phyloP scores from a whole-genome alignment of 345 rosid species.

The Ricinus communis region DNA sequence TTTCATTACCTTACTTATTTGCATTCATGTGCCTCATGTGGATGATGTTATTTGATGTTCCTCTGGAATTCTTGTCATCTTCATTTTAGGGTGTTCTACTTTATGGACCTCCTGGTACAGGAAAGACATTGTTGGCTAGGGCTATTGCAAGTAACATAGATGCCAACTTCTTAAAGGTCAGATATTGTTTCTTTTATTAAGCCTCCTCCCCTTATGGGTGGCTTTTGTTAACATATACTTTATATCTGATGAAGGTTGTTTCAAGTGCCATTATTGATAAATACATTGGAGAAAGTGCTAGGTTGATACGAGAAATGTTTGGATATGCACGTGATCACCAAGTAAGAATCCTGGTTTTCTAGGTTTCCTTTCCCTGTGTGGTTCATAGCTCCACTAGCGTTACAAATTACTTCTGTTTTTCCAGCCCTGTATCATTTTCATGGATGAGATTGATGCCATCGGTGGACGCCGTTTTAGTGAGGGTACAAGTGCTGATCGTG shows the following conservation, averaged over 20 bases:
- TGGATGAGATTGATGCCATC: slow-evolving; percentile 99
- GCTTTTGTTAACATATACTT: neutral
- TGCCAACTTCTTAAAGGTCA: slow-evolving; percentile 94
- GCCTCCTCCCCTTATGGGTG: neutral
- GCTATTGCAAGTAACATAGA: slow-evolving; percentile 98
- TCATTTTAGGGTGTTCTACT: slow-evolving; percentile 83
- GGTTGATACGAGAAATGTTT: slow-evolving; percentile 96
- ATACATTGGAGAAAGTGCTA: slow-evolving; percentile 97
- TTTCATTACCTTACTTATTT: neutral
- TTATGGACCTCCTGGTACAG: slow-evolving; percentile 99
- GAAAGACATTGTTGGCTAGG: slow-evolving; percentile 91
- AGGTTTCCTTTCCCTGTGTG: neutral
- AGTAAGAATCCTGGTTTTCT: slow-evolving; percentile 40
- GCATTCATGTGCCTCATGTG: neutral
- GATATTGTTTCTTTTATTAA: neutral
- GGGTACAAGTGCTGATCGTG: slow-evolving; percentile 99
- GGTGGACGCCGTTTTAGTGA: slow-evolving; percentile 98
- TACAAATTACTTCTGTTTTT: slow-evolving; percentile 2
- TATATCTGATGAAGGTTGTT: slow-evolving; percentile 57
- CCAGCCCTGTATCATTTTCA: slow-evolving; percentile 96
- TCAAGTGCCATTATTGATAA: slow-evolving; percentile 98
- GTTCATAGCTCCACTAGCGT: neutral
- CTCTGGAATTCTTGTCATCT: slow-evolving; percentile 8
- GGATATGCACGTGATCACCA: slow-evolving; percentile 99
- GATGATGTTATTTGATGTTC: neutral